These are phyloP conservation scores for Dendrothele bispora DNA, from an alignment of 768 basidiomycete genomes.

Conservation along the genomic window DNA sequence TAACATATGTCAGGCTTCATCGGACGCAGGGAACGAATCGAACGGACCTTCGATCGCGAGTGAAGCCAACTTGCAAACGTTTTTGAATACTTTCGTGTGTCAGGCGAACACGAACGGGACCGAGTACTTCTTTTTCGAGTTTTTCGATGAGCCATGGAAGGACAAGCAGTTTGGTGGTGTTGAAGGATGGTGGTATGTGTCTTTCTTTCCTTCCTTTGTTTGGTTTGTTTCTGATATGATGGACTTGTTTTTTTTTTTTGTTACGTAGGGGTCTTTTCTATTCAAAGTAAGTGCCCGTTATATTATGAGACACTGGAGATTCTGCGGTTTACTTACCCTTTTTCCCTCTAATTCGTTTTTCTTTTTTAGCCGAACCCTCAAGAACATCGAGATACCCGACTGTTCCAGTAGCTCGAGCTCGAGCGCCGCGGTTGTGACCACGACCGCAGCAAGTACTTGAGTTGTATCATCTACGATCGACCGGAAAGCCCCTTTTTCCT, in stretches of 20 bases:
- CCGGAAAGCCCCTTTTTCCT: too few species aligned
- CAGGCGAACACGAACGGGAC: slow-evolving; percentile 80
- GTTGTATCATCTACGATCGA: too few species aligned
- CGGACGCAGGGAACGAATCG: slow-evolving; percentile 52
- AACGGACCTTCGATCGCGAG: slow-evolving; percentile 73
- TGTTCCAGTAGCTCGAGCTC: too few species aligned
- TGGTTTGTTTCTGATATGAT: neutral
- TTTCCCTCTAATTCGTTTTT: neutral
- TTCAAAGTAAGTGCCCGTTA: slow-evolving; percentile 43
- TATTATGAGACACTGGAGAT: too few species aligned
- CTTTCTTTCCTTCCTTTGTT: neutral
- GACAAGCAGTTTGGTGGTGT: slow-evolving; percentile 75
- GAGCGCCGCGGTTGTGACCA: too few species aligned
- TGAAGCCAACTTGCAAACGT: slow-evolving; percentile 63
- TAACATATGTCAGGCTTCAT: slow-evolving; percentile 64
- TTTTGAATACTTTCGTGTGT: slow-evolving; percentile 86
- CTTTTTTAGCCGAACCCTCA: slow-evolving; percentile 1
- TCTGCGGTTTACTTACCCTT: neutral
- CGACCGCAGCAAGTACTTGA: too few species aligned
- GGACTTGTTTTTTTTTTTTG: too few species aligned
- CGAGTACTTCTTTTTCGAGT: slow-evolving; percentile 87
- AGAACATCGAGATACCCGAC: slow-evolving; percentile 5
- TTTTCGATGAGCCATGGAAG: slow-evolving; percentile 39
- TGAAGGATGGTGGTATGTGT: slow-evolving; percentile 49
- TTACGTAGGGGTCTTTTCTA: slow-evolving; percentile 70